Conservation (phyloP, 1,284 basidiomycete species). For the Malassezia restricta region DNA sequence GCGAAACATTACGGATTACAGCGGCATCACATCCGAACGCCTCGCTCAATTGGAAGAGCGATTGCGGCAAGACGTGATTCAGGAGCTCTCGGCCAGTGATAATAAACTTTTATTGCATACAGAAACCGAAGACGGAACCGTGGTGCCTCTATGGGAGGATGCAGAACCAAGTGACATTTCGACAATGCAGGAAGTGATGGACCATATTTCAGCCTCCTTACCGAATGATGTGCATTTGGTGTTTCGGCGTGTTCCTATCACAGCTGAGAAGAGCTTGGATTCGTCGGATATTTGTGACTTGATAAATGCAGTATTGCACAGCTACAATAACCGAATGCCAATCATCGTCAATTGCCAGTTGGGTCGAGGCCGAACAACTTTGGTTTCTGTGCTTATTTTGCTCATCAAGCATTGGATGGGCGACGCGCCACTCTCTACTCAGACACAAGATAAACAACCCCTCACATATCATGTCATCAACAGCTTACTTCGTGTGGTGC, state of each 20-base stretch:
- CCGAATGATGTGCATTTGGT: conserved; percentile 54
- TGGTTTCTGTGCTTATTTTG: conserved; percentile 73
- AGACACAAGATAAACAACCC: background rate
- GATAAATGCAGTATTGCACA: conserved; percentile 68
- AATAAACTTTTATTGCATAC: conserved; percentile 80
- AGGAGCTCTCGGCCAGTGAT: conserved; percentile 69
- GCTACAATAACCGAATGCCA: conserved; percentile 58
- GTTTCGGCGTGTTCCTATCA: conserved; percentile 81
- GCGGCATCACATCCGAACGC: conserved; percentile 39
- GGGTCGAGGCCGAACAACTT: conserved; percentile 80
- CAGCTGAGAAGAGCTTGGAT: conserved; percentile 53
- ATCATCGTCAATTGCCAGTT: conserved; percentile 95
- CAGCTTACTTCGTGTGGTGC: conserved; percentile 72
- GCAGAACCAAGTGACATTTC: conserved; percentile 64
- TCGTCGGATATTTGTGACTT: conserved; percentile 50
- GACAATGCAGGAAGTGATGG: conserved; percentile 82
- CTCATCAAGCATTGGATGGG: conserved; percentile 47
- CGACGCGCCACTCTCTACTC: background rate
- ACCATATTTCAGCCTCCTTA: conserved; percentile 21
- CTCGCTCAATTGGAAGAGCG: conserved; percentile 59
- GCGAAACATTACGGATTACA: conserved; percentile 40
- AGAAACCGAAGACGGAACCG: conserved; percentile 73
- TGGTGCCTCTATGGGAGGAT: conserved; percentile 92
- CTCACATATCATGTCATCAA: conserved; percentile 57
- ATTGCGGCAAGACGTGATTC: conserved; percentile 73